Percentiles rank a stretch among this genome's conserved stretches.
Conservation (phyloP, 2,329 filamentous ascomycete species). For the Ceratocystis destructans region DNA sequence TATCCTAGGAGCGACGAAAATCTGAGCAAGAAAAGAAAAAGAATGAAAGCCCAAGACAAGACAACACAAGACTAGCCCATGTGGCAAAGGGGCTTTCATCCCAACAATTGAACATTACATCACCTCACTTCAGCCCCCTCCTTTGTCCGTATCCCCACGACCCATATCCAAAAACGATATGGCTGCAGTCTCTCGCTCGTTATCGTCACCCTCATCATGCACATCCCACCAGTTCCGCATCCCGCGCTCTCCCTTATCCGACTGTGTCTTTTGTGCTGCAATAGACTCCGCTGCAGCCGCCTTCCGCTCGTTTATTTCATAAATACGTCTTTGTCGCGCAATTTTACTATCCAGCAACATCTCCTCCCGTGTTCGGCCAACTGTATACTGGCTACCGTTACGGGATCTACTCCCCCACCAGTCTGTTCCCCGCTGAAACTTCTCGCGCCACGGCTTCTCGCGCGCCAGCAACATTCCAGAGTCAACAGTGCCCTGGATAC, state of each 20-base stretch:
- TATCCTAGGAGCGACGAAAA: slow-evolving; percentile 2
- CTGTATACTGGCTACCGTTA: slow-evolving; percentile 20
- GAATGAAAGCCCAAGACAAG: slow-evolving; percentile 1
- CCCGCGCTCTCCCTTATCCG: neutral
- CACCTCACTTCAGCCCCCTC: neutral
- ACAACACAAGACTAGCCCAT: too few relatives aligned
- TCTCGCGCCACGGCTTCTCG: slow-evolving; percentile 47
- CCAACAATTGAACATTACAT: neutral
- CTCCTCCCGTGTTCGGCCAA: slow-evolving; percentile 38
- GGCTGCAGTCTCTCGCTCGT: neutral
- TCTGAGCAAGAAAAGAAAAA: neutral
- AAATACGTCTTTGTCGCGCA: slow-evolving; percentile 36
- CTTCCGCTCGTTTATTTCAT: slow-evolving; percentile 30
- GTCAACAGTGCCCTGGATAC: slow-evolving; percentile 53
- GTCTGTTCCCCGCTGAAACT: slow-evolving; percentile 11
- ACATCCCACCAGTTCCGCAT: slow-evolving; percentile 30
- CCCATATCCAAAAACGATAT: slow-evolving; percentile 1
- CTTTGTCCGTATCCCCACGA: neutral
- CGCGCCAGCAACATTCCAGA: slow-evolving; percentile 53
- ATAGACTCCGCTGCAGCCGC: neutral
- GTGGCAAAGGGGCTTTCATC: too few relatives aligned
- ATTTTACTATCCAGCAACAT: slow-evolving; percentile 37
- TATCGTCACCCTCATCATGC: slow-evolving; percentile 23
- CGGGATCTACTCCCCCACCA: slow-evolving; percentile 19
- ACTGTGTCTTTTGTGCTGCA: slow-evolving; percentile 21